Evolutionary conservation across 805 yeast genomes (phyloP), one percentile per base, ranked within the genome.

Genomic region (Phaffomyces opuntiae): DNA sequence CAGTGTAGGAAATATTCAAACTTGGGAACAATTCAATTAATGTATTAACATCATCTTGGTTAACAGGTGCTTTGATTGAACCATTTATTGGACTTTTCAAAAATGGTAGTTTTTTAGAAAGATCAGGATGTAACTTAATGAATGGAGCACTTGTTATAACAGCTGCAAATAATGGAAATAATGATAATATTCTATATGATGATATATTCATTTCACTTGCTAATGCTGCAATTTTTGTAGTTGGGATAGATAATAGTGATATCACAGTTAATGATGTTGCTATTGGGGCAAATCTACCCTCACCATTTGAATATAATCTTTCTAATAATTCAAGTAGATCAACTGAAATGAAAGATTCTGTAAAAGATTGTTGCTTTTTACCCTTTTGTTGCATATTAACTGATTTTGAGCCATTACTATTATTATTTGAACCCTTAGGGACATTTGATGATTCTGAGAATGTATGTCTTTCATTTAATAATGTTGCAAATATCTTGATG

Each of bases 241-340:
- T 46, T 5, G 55, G 42, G 4, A 52, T 33, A 0, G 46, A 44
- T 0, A 79, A 50, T 32, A 83, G 47, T 1, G 84, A 73, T 2
- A 83, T 54, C 2, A 80, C 56, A 67, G 73, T 76, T 1, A 81
- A 56, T 27, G 79, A 69, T 52, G 71, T 73, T 21, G 77, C 67
- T 0, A 56, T 49, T 6, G 66, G 60, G 0, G 80, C 55, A 47
- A 54, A 52, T 27, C 89, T 78, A 4, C 98, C 98, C 55, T 96
- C 75, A 13, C 98, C 98, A 65, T 96, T 87, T 16, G 98, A 96
- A 66, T 78, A 83, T 44, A 79, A 59, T 35, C 65, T 68, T 53
- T 84, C 91, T 38, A 85, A 55, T 13, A 63, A 59, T 51, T 78
- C 81, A 16, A 81, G 61, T 89, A 89, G 84, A 11, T 68, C 63